Percentiles rank a stretch among this genome's conserved stretches.
These are phyloP conservation scores for Fusarium concolor DNA, from an alignment of 2,329 filamentous ascomycete species.

Conservation along the genomic window DNA sequence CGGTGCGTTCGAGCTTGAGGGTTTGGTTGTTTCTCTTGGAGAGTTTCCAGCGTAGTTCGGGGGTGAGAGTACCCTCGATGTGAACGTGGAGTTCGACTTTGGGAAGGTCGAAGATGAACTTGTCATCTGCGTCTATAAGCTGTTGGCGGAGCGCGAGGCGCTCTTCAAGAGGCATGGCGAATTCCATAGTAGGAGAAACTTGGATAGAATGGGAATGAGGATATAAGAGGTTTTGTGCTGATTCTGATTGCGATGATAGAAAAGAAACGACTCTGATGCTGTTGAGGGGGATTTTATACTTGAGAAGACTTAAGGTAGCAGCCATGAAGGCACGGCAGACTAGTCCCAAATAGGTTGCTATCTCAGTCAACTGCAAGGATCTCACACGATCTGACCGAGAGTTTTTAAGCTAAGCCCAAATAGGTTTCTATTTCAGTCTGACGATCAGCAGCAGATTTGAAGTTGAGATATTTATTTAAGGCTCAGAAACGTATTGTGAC, in stretches of 20 bases:
- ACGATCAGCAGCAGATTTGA: too few species aligned
- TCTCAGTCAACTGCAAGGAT: too few species aligned
- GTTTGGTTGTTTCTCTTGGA: slow-evolving; percentile 71
- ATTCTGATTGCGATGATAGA: not conserved
- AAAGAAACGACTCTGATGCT: too few species aligned
- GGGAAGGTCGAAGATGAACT: slow-evolving; percentile 18
- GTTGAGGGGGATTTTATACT: not conserved
- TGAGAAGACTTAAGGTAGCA: not conserved
- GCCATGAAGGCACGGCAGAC: not conserved
- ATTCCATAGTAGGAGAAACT: not conserved
- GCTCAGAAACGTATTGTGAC: too few species aligned
- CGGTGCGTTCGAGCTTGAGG: slow-evolving; percentile 22
- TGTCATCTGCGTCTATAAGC: slow-evolving; percentile 11
- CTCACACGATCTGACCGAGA: not conserved
- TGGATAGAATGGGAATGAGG: rapidly evolving
- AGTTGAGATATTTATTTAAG: too few species aligned
- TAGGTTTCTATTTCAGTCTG: slow-evolving; percentile 13
- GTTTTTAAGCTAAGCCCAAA: not conserved
- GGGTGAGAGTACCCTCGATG: slow-evolving; percentile 77
- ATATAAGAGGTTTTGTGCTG: not conserved
- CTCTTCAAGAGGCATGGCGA: slow-evolving; percentile 21
- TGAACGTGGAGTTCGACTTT: slow-evolving; percentile 60
- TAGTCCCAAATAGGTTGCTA: not conserved
- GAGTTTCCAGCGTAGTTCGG: slow-evolving; percentile 74
- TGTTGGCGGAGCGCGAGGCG: slow-evolving; percentile 14